Base-by-base conservation (phyloP, 768 basidiomycete species). In the Exidia glandulosa region DNA sequence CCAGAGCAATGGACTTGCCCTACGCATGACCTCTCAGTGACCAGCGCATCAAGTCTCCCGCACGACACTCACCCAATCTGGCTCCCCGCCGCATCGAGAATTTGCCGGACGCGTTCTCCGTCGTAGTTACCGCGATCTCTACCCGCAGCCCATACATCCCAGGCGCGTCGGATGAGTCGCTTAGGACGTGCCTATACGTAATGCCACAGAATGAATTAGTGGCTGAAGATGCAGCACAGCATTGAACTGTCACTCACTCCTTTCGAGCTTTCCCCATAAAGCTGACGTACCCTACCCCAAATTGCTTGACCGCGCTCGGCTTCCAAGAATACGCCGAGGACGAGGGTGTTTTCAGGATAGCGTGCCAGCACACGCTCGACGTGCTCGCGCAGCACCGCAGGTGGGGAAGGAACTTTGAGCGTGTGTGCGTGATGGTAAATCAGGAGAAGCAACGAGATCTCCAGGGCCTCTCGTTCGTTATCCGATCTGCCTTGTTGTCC, bases 61-160 rank as follows among this genome's bases (percentile, higher is more conserved):
- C 60, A 41, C 41, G 47, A 32, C 54, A 66, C 81, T 63, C 65
- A 88, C 89, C 90, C 78, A 61, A 87, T 84, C 60, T 77, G 79
- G 65, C 86, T 81, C 32, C 86, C 76, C 10, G 87, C 87, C 9
- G 76, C 75, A 33, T 76, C 72, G 62, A 92, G 71, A 34, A 85
- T 82, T 63, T 73, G 80, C 63, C 90, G 73, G 34, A 83, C 85
- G 59, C 89, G 78, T 70, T 92, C 89, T 41, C 73, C 75, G 55
- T 77, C 73, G 88, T 89, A 90, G 36, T 83, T 76, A 2, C 84
- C 82, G 66, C 74, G 79, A 70, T 88, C 85, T 88, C 88, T 90
- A n/a, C 85, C 79, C 10, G 83, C 81, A 2, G 88, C 74, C 89
- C 90, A 92, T 0, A 89, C 81, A 64, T 92, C 88, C 62, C 81